Conservation (phyloP, 2,329 filamentous ascomycete genomes). For the Fusarium algeriense region DNA sequence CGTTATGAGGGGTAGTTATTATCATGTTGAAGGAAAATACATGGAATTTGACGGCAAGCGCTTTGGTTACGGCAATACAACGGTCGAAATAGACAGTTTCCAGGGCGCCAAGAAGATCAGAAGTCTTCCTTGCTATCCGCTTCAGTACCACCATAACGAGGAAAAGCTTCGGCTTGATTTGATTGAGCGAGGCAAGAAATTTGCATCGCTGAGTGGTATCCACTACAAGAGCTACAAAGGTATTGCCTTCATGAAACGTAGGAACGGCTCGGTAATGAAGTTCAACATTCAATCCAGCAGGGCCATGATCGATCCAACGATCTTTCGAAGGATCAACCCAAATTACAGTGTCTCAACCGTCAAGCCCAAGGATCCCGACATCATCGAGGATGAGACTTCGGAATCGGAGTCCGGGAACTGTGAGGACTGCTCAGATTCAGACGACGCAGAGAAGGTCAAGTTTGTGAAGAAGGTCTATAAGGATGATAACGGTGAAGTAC, state of each 20-base stretch:
- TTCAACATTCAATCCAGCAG: constrained; percentile 89
- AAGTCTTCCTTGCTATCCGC: constrained; percentile 79
- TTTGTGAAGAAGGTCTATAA: constrained; percentile 66
- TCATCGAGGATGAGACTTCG: constrained; percentile 63
- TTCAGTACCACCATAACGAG: constrained; percentile 83
- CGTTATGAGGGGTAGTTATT: constrained; percentile 80
- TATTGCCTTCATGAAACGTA: constrained; percentile 86
- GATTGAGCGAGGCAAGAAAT: constrained; percentile 85
- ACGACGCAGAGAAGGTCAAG: constrained; percentile 57
- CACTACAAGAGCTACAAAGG: constrained; percentile 87
- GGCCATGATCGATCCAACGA: constrained; percentile 87
- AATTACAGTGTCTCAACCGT: constrained; percentile 85
- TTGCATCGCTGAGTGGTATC: constrained; percentile 82
- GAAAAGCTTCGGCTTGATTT: constrained; percentile 73
- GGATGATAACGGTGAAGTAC: constrained; percentile 56
- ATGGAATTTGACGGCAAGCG: constrained; percentile 90
- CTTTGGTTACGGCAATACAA: constrained; percentile 80
- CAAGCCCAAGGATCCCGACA: constrained; percentile 76
- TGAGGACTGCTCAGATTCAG: constrained; percentile 57
- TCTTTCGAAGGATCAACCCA: constrained; percentile 85
- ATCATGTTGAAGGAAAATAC: constrained; percentile 81
- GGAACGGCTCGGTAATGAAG: constrained; percentile 72
- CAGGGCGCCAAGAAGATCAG: constrained; percentile 86
- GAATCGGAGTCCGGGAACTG: constrained; percentile 55
- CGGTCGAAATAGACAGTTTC: constrained; percentile 79